phyloP scores from a whole-genome alignment of 768 basidiomycete species.

The Rhodotorula toruloides region DNA sequence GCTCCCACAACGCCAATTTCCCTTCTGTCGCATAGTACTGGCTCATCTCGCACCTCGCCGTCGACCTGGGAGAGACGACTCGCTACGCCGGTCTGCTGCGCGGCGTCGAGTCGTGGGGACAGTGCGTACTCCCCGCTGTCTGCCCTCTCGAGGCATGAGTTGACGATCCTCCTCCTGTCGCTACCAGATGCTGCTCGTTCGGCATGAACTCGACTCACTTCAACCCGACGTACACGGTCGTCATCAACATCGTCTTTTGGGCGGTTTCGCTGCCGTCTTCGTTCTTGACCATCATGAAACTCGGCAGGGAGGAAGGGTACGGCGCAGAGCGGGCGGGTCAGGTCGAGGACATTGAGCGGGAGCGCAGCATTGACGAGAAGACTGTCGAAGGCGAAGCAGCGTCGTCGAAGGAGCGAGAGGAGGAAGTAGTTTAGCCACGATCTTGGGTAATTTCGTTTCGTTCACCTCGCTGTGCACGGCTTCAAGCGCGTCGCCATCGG shows the following conservation, averaged over 20 bases:
- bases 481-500: too few relatives aligned
- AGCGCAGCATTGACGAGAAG: neutral
- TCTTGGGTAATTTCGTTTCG: too few relatives aligned
- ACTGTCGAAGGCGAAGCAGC: neutral
- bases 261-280: neutral
- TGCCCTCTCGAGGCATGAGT: too few relatives aligned
- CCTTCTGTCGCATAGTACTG: neutral
- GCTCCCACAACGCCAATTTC: neutral
- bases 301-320: neutral
- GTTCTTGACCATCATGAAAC: neutral
- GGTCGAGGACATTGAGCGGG: neutral
- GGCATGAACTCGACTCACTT: slow-evolving; percentile 3
- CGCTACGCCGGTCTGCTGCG: slow-evolving; percentile 16
- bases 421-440: too few relatives aligned
- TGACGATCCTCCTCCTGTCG: too few relatives aligned
- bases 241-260: slow-evolving; percentile 14
- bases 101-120: slow-evolving; percentile 18
- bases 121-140: too few relatives aligned
- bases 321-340: neutral
- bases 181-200: too few relatives aligned
- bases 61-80: neutral
- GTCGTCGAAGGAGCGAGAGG: neutral
- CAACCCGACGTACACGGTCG: slow-evolving; percentile 2
- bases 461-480: too few relatives aligned
- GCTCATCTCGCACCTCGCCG: neutral